Evolutionary conservation across 225 moss, liverwort and hornwort genomes (phyloP).

Genomic region (Marchantia polymorpha): DNA sequence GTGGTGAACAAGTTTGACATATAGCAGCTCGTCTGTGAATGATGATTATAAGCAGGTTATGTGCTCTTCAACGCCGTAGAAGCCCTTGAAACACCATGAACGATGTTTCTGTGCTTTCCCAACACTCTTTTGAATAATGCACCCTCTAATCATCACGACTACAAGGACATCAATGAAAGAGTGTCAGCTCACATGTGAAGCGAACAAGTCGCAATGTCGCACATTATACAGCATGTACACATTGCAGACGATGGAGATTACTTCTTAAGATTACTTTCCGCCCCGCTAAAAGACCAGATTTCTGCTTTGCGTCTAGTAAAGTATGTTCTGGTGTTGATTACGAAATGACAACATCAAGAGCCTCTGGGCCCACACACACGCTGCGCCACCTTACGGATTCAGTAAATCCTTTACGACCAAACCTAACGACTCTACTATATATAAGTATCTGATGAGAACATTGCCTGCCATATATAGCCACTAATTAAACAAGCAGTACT

Average conservation of each 20-base stretch:
- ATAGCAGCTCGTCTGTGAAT: background rate
- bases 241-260: background rate
- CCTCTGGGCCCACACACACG: background rate
- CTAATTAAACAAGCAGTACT: background rate
- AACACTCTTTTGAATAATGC: too few species aligned
- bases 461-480: background rate
- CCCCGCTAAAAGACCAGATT: too few species aligned
- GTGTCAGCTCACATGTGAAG: background rate
- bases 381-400: background rate
- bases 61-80: too few species aligned
- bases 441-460: slow-evolving; percentile 1
- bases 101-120: too few species aligned
- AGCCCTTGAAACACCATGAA: too few species aligned
- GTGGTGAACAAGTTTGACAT: background rate
- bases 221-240: background rate
- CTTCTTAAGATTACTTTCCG: background rate
- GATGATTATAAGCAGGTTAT: too few species aligned
- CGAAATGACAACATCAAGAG: background rate
- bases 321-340: too few species aligned
- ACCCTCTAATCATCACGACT: too few species aligned
- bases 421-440: slow-evolving; percentile 9
- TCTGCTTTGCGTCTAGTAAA: too few species aligned
- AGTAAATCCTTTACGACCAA: background rate
- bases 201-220: background rate
- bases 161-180: too few species aligned